Evolutionary conservation across 2,329 filamentous ascomycete species (phyloP).

Genomic region (Whalleya microplaca): DNA sequence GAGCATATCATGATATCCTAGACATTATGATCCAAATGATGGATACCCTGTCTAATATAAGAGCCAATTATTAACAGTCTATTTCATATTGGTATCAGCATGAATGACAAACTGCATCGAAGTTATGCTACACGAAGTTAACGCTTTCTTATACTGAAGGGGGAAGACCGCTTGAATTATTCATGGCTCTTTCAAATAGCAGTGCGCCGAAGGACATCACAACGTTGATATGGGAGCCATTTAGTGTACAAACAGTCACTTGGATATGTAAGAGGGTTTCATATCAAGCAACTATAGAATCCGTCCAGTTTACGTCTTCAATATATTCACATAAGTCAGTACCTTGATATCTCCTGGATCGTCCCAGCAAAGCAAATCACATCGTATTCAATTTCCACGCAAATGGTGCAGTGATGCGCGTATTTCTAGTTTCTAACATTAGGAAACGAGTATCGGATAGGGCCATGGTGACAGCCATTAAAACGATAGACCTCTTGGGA

Average conservation of each 20-base stretch:
- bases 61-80: conserved; percentile 11
- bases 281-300: no score
- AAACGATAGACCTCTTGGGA: conserved; percentile 9
- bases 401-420: conserved; percentile 26
- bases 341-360: conserved; percentile 11
- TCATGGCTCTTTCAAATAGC: no score
- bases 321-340: no score
- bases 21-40: conserved; percentile 13
- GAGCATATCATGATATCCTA: conserved; percentile 18
- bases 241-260: conserved; percentile 16
- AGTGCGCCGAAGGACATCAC: not conserved
- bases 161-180: no score
- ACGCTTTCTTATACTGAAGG: no score
- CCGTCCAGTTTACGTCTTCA: no score
- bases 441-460: not conserved
- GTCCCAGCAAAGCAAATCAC: conserved; percentile 24
- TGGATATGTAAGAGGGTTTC: conserved; percentile 5
- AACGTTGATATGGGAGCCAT: conserved; percentile 3
- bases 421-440: conserved; percentile 30
- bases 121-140: no score
- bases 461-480: not conserved
- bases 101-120: conserved; percentile 1
- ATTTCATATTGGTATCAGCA: conserved; percentile 2
- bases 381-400: conserved; percentile 15
- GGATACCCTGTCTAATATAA: conserved; percentile 14